A percentile compares a stretch with the other conserved stretches of the same genome.
Evolutionary conservation across 345 rosid species (phyloP).

Genomic region (Capsella bursapastoris): DNA sequence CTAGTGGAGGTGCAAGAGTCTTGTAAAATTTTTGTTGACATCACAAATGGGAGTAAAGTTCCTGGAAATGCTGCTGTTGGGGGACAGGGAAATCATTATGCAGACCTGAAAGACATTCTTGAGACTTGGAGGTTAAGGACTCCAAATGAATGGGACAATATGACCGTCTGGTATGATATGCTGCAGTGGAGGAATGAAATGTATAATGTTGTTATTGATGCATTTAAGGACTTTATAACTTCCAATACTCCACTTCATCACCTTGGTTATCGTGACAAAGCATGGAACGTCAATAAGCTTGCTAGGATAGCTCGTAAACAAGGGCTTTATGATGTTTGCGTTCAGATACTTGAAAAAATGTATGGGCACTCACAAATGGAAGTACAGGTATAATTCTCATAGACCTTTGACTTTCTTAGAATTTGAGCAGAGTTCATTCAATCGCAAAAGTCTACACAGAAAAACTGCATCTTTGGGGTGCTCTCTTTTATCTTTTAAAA

Average conservation of each 20-base stretch:
- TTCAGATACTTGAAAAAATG: slow-evolving; percentile 58
- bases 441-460: too few species aligned
- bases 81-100: slow-evolving; percentile 77
- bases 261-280: slow-evolving; percentile 97
- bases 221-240: slow-evolving; percentile 77
- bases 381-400: slow-evolving; percentile 73
- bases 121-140: slow-evolving; percentile 97
- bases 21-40: slow-evolving; percentile 77
- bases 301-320: slow-evolving; percentile 96
- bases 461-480: too few species aligned
- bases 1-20: slow-evolving; percentile 98
- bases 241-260: slow-evolving; percentile 87
- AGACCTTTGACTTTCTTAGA: slow-evolving; percentile 21
- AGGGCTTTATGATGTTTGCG: slow-evolving; percentile 92
- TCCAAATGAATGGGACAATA: slow-evolving; percentile 97
- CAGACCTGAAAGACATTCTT: slow-evolving; percentile 94
- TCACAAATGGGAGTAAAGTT: slow-evolving; percentile 79
- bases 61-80: slow-evolving; percentile 60
- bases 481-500: not conserved
- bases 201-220: slow-evolving; percentile 86
- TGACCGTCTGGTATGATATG: slow-evolving; percentile 95
- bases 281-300: slow-evolving; percentile 98
- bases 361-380: slow-evolving; percentile 91
- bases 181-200: slow-evolving; percentile 98
- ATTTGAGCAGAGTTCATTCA: not conserved